Conservation (phyloP, 1,284 basidiomycete species). For the Cutaneotrichosporon arboriforme region DNA sequence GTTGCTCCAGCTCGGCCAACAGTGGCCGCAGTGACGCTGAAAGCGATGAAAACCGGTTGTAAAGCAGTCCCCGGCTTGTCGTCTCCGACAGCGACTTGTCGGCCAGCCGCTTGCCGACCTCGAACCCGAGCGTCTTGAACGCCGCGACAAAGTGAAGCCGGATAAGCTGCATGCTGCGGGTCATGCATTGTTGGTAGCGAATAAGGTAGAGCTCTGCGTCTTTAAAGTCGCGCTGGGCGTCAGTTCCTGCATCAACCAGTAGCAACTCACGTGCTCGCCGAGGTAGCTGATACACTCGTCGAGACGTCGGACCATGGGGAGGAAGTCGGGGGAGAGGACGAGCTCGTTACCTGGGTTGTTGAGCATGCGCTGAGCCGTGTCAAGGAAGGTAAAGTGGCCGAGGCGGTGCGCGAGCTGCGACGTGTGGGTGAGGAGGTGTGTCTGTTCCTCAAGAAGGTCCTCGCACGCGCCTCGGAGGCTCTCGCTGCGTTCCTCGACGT, state of each 20-base stretch:
- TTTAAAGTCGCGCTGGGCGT: constrained; percentile 69
- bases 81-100: constrained; percentile 79
- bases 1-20: constrained; percentile 73
- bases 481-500: constrained; percentile 80
- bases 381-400: constrained; percentile 87
- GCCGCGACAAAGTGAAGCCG: constrained; percentile 88
- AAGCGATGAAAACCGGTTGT: constrained; percentile 74
- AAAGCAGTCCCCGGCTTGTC: constrained; percentile 75
- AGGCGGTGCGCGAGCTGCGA: constrained; percentile 71
- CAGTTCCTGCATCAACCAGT: not conserved
- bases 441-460: constrained; percentile 72
- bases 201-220: constrained; percentile 87
- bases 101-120: constrained; percentile 64
- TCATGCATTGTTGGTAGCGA: constrained; percentile 92
- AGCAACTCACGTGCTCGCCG: constrained; percentile 72
- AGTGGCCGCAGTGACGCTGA: constrained; percentile 67
- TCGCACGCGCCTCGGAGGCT: constrained; percentile 86
- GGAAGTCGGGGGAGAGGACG: constrained; percentile 78
- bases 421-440: constrained; percentile 63
- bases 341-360: constrained; percentile 86
- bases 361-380: constrained; percentile 79
- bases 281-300: constrained; percentile 88
- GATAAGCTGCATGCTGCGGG: constrained; percentile 89
- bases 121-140: constrained; percentile 64
- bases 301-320: constrained; percentile 87